phyloP scores from a whole-genome alignment of 176 grass and related monocot species.

The Stipa capillata region DNA sequence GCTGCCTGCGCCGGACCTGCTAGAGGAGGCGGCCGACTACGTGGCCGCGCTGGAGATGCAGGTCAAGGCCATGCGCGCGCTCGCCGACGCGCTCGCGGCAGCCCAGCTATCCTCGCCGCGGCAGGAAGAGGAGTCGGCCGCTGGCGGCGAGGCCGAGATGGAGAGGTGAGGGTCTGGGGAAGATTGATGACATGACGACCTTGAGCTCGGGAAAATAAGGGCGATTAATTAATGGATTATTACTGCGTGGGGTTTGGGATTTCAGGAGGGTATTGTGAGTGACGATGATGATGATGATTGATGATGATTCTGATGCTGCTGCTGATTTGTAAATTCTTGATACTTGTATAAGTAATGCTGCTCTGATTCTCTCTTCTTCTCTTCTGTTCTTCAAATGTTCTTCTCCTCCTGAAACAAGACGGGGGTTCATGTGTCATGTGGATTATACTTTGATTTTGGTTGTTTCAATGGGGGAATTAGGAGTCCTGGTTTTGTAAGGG shows the following conservation, averaged over 20 bases:
- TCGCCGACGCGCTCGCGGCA: slow-evolving; percentile 65
- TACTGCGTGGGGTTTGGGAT: slow-evolving; percentile 14
- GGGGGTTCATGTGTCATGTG: slow-evolving; percentile 1
- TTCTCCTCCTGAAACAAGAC: background rate
- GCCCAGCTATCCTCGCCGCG: slow-evolving; percentile 37
- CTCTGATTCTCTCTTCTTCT: background rate
- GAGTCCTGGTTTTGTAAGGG: background rate
- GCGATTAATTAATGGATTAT: slow-evolving; percentile 16
- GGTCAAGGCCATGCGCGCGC: slow-evolving; percentile 77
- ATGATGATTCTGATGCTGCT: background rate
- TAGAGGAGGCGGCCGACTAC: slow-evolving; percentile 92
- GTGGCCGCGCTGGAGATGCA: slow-evolving; percentile 95
- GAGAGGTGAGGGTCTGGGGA: slow-evolving; percentile 33
- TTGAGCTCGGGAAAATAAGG: slow-evolving; percentile 16
- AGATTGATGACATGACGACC: background rate
- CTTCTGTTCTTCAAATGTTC: slow-evolving; percentile 12
- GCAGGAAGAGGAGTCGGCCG: background rate
- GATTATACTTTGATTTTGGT: background rate
- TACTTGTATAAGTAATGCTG: slow-evolving; percentile 34
- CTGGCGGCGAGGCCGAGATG: background rate
- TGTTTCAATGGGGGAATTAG: background rate
- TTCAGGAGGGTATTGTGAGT: slow-evolving; percentile 7
- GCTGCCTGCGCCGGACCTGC: slow-evolving; percentile 57
- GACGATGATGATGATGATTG: background rate
- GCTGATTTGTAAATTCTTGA: slow-evolving; percentile 45